Evolutionary conservation across 352 stramenopile genomes (phyloP), one percentile per base, ranked within the genome.

Genomic region (Globisporangium rhizosaccharum): DNA sequence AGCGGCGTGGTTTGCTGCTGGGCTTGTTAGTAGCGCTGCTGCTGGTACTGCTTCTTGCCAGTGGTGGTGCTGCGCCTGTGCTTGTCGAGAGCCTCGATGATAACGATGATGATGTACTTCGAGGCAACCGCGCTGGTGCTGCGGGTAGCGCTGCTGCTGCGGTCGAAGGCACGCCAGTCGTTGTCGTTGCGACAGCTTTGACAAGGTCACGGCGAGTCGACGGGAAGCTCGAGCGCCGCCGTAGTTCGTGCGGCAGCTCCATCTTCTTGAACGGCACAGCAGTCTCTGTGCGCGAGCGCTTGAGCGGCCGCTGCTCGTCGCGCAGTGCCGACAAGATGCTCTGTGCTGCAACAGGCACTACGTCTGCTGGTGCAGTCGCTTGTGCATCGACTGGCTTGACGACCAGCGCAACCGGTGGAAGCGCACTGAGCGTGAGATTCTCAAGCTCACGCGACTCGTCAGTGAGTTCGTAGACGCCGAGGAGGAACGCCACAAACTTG

Each of bases 271-370:
- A 86, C 17, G 65, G 57, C 15, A 56, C 61, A n/a, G 49, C 68
- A 6, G 61, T 48, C 58, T 75, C 67, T 6, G 59, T 62, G 23
- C 68, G 70, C 51, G 61, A 48, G 18, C 74, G 71, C 61, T 88
- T 88, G 23, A 57, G 36, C 18, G 74, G 67, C 25, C 75, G 72
- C 28, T 66, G 60, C 57, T 90, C 83, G 54, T 89, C 68, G 10
- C 68, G 72, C 18, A 92, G 59, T 3, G 81, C 81, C 20, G 79
- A 84, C 44, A 92, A 56, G 62, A 90, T 88, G 62, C 79, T 92
- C 0, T 65, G 63, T 23, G 50, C 46, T 46, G 48, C 28, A 55
- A 33, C 30, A 1, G 62, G 41, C 20, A n/a, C 14, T 49, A 49
- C 11, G 57, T 44, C 45, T 37, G 48, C 48, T 51, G 58, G 26